phyloP scores from a whole-genome alignment of 2,329 filamentous ascomycete genomes.

The Tolypocladium amazonense region DNA sequence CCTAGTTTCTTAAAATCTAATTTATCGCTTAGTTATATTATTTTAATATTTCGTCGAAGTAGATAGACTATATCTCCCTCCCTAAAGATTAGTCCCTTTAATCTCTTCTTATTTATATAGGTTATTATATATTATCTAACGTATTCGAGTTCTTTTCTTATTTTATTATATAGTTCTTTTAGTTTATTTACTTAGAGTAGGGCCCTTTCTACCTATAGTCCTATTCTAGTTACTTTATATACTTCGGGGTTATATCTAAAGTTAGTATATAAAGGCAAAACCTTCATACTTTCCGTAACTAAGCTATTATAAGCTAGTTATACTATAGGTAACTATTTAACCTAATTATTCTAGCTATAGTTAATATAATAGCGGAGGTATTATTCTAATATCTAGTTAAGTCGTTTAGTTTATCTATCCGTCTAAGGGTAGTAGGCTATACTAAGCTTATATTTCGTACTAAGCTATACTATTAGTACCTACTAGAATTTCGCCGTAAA shows the following conservation, averaged over 20 bases:
- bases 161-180: background rate
- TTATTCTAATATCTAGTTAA: background rate
- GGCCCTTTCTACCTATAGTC: too few relatives aligned
- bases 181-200: too few relatives aligned
- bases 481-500: background rate
- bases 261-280: too few relatives aligned
- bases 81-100: slow-evolving; percentile 1
- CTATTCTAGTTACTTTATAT: too few relatives aligned
- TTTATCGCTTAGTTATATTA: slow-evolving; percentile 1
- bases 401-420: background rate
- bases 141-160: background rate
- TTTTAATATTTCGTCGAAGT: slow-evolving; percentile 2
- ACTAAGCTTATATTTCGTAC: background rate
- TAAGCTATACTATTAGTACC: background rate
- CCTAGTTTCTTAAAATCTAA: background rate
- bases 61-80: slow-evolving; percentile 4
- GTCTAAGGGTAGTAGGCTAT: background rate
- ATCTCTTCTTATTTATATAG: background rate
- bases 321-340: too few relatives aligned
- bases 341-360: too few relatives aligned
- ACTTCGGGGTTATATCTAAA: too few relatives aligned
- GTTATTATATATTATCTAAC: background rate
- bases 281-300: too few relatives aligned
- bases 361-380: too few relatives aligned
- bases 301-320: too few relatives aligned